Conservation (phyloP, 179 eudicot genomes). For the Vitellaria paradoxa region DNA sequence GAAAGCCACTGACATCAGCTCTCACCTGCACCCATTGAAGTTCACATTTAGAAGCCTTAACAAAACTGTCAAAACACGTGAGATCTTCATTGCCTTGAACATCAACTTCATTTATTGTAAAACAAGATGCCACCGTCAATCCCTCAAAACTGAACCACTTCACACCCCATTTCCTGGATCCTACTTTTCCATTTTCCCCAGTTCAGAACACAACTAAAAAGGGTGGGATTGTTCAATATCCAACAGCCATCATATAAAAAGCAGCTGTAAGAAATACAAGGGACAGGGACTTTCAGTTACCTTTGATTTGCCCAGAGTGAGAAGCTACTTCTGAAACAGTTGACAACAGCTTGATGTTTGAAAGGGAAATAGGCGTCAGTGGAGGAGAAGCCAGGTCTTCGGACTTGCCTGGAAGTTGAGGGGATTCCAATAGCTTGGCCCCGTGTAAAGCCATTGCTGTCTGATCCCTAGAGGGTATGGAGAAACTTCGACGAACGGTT, state of each 20-base stretch:
- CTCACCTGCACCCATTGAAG: constrained; percentile 27
- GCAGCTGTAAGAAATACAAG: not conserved
- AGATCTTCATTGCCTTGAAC: not conserved
- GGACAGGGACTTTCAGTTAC: constrained; percentile 24
- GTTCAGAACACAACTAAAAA: constrained; percentile 4
- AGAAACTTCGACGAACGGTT: constrained; percentile 74
- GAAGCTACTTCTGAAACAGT: constrained; percentile 29
- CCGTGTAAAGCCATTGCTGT: constrained; percentile 46
- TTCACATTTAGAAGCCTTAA: constrained; percentile 1
- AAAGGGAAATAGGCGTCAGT: constrained; percentile 67
- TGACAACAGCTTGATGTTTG: constrained; percentile 35
- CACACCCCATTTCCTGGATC: not conserved
- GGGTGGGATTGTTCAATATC: not conserved
- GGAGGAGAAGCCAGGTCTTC: constrained; percentile 75
- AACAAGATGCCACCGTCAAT: not conserved
- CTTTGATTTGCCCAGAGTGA: constrained; percentile 41
- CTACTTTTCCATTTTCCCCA: not conserved
- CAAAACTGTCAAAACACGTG: not conserved
- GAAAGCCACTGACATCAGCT: constrained; percentile 15
- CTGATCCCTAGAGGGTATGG: constrained; percentile 77
- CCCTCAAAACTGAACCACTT: too few relatives aligned
- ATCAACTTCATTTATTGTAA: not conserved
- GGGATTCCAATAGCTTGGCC: constrained; percentile 48
- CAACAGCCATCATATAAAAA: not conserved
- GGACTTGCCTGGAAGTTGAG: constrained; percentile 36